Conservation (phyloP, 495 filamentous ascomycete species). For the Tuber borchii region DNA sequence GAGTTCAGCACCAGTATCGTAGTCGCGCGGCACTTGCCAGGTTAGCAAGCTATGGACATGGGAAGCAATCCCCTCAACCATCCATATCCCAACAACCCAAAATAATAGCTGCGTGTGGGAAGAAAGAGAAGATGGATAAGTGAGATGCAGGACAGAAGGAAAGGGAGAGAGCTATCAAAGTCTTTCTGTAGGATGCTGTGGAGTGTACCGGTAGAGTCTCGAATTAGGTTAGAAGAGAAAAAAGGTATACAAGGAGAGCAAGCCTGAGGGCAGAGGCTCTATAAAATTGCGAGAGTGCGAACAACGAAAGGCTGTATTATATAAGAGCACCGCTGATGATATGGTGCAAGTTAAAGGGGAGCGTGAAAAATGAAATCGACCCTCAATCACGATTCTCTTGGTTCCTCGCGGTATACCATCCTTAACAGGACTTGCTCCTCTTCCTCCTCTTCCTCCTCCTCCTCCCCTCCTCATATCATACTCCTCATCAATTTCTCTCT, state of each 20-base stretch:
- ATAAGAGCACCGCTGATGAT: background rate
- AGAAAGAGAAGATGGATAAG: background rate
- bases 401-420: background rate
- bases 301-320: background rate
- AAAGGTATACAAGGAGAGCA: background rate
- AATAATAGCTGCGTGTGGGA: background rate
- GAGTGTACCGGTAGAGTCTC: background rate
- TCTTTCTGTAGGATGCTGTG: background rate
- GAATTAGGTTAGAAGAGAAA: background rate
- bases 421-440: background rate
- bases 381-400: background rate
- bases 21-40: conserved; percentile 27
- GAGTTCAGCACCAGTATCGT: conserved; percentile 10
- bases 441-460: background rate
- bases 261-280: background rate
- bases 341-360: background rate
- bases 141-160: background rate
- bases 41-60: conserved; percentile 21
- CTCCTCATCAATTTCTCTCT: background rate
- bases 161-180: background rate
- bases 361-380: background rate
- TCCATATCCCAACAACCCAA: conserved; percentile 21
- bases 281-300: background rate
- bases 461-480: too few relatives aligned
- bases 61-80: conserved; percentile 14